Evolutionary conservation across 805 yeast species (phyloP), one percentile per base, ranked within the genome.

Genomic region (Saccharomyces mikatae): DNA sequence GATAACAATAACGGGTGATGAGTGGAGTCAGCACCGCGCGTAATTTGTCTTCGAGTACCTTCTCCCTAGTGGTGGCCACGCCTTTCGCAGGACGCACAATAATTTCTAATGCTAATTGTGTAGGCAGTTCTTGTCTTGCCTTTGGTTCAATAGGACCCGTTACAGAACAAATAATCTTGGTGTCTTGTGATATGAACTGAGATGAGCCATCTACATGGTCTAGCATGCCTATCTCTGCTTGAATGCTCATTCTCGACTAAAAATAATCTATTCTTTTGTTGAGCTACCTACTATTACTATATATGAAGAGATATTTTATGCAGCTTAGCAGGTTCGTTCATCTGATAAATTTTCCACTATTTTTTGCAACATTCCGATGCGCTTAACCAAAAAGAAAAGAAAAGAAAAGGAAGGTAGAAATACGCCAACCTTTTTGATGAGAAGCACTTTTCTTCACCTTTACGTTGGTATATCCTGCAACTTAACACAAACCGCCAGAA

Each of bases 111-210:
- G 88, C 83, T 14, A 92, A 85, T 48, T 77, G 74, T 14, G 87
- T 84, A 10, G 97, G 96, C 32, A 84, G 69, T 67, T 92, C 98
- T 65, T 90, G 96, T 61, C 92, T 80, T 13, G 81, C 71, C 66
- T 84, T 86, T 10, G 89, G 84, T 63, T 92, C 97, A 30, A 92
- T 79, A 0, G 99, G 99, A 0, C 99, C 99, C 0, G 91, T 80
- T 0, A 92, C 91, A 0, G 96, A 83, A 47, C 85, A 81, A 2
- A 91, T 71, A 2, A 87, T 83, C 54, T 79, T 79, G 1, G 86
- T 80, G 17, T 68, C 68, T 1, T 79, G 81, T n/a, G 72, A 66
- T 14, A 71, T 66, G 54, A 83, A 74, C 26, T 78, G 78, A 1
- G 92, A 83, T 0, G 96, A 87, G 1, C 97, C 97, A 67, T 89